Evolutionary conservation across 805 yeast genomes (phyloP).

Genomic region (Wickerhamiella siamensis): DNA sequence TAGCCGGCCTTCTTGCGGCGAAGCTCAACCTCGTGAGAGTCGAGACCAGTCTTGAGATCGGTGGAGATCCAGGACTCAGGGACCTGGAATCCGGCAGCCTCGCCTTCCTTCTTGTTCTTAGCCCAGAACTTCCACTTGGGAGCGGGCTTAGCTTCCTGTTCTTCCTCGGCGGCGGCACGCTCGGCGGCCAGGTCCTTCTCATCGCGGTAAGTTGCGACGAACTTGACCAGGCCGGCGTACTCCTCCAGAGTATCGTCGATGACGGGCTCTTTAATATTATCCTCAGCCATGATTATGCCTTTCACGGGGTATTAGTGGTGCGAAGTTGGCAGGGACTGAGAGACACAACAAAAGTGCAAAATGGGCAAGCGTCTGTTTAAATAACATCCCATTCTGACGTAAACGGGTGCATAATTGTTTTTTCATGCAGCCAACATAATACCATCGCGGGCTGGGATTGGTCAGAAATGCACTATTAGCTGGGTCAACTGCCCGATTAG

Average conservation of each 20-base stretch:
- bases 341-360: neutral
- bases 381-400: constrained; percentile 5
- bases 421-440: constrained; percentile 9
- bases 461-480: constrained; percentile 1
- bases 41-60: constrained; percentile 63
- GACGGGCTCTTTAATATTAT: constrained; percentile 23
- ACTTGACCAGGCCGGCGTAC: constrained; percentile 26
- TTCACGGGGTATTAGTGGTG: constrained; percentile 8
- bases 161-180: constrained; percentile 44
- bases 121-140: constrained; percentile 47
- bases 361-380: constrained; percentile 3
- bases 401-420: constrained; percentile 9
- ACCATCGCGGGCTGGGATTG: constrained; percentile 11
- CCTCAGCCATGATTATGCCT: constrained; percentile 17
- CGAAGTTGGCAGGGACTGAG: neutral
- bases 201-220: constrained; percentile 25
- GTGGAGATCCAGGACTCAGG: constrained; percentile 77
- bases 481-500: constrained; percentile 2
- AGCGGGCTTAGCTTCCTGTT: constrained; percentile 42
- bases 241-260: constrained; percentile 34
- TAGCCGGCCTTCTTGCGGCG: constrained; percentile 85
- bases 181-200: constrained; percentile 32
- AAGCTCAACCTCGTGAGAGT: constrained; percentile 56
- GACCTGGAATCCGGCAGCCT: constrained; percentile 28
- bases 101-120: constrained; percentile 35